Base-by-base conservation (phyloP, 805 yeast genomes). In the Teunomyces atbi region DNA sequence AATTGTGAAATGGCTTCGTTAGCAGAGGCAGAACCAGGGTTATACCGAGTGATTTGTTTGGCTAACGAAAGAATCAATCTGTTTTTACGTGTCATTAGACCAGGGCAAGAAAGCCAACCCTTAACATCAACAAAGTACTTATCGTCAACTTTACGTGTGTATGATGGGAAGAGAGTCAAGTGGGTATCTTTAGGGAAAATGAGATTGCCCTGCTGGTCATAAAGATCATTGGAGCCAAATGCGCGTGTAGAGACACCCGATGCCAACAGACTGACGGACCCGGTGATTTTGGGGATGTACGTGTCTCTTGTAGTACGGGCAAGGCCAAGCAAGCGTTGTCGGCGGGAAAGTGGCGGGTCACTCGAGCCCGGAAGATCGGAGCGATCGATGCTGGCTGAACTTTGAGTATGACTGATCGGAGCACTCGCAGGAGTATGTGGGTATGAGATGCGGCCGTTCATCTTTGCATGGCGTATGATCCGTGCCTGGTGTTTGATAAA, bases 31-130 rank as follows among this genome's bases (percentile, higher is more conserved):
- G 45, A 16, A 13, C 30, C 39, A 1, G 58, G 47, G 19, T 62
- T 63, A 45, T 62, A 66, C 42, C 81, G 78, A 0, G 83, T 77
- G 42, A 86, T 68, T 61, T 87, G 89, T 49, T 80, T 79, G 3
- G 89, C 88, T 37, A 89, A 64, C 0, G 89, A 76, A 18, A 86
- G 61, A 27, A 91, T 70, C 37, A 91, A 61, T 47, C 83, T 69
- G 62, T 89, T 89, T 57, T 85, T 89, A 35, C 95, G 71, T 26
- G 79, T 77, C 73, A 82, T 77, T 6, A 77, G 69, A 1, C 95
- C 95, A 0, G 90, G 89, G 35, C 86, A 73, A 8, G 80, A 74
- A 21, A 86, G 67, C 77, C 86, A 80, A 5, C 97, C 96, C 37
- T 87, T 74, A 2, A 91, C 79, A 29, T 81, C 81, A 33, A 77